These are phyloP conservation scores for Chlamydomonas schloesseri DNA, from an alignment of 139 green algal species.

Conservation along the genomic window DNA sequence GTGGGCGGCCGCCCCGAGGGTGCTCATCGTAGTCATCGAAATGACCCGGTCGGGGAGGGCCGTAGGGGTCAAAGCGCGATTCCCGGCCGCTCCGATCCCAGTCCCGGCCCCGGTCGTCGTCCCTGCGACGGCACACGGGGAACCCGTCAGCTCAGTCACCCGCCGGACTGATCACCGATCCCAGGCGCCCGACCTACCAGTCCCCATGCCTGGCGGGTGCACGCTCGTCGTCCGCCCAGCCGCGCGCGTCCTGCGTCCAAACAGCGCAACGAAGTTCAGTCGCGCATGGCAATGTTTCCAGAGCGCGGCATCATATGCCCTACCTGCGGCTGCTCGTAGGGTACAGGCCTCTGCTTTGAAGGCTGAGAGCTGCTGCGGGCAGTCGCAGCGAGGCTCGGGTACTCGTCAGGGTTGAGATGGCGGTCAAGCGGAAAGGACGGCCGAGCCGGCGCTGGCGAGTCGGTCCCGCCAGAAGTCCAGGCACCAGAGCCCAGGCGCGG, in stretches of 20 bases:
- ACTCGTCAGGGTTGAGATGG: constrained; percentile 80
- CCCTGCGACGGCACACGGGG: background rate
- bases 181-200: background rate
- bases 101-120: constrained; percentile 24
- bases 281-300: background rate
- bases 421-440: constrained; percentile 49
- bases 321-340: constrained; percentile 54
- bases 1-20: constrained; percentile 17
- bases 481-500: constrained; percentile 21
- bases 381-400: constrained; percentile 75
- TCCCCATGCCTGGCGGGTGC: constrained; percentile 33
- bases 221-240: constrained; percentile 62
- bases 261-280: no score
- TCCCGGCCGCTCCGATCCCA: constrained; percentile 29
- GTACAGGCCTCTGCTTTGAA: constrained; percentile 20
- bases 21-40: constrained; percentile 42
- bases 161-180: background rate
- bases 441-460: constrained; percentile 4
- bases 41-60: background rate
- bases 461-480: constrained; percentile 18
- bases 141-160: background rate
- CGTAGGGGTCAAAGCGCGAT: constrained; percentile 11
- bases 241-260: constrained; percentile 42
- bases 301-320: background rate
- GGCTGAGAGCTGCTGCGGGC: constrained; percentile 42